A percentile compares a stretch with the other conserved stretches of the same genome.
These are phyloP conservation scores for Zymoseptoria pseudotritici DNA, from an alignment of 2,329 filamentous ascomycete genomes.

Conservation along the genomic window DNA sequence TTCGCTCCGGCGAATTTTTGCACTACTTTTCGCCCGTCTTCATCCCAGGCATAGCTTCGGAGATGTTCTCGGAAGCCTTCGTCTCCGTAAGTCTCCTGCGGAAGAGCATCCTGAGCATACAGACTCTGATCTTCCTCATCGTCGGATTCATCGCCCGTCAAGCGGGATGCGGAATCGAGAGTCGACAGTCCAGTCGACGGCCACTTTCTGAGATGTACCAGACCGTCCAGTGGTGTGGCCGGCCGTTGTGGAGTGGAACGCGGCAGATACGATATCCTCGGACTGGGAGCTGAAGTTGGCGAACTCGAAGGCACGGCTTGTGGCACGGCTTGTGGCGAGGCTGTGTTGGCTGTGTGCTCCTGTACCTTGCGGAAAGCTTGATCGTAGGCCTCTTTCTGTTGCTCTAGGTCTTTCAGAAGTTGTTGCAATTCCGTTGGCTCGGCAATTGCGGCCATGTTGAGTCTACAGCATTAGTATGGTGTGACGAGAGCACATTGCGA, in stretches of 20 bases:
- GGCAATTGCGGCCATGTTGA: neutral
- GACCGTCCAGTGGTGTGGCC: neutral
- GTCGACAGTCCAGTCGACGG: constrained; percentile 8
- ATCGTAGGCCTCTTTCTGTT: neutral
- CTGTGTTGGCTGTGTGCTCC: neutral
- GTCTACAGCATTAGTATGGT: neutral
- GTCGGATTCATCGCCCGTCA: constrained; percentile 30
- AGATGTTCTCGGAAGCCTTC: constrained; percentile 41
- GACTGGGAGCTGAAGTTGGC: neutral
- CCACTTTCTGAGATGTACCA: neutral
- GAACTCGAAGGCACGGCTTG: neutral
- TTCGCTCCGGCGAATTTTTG: constrained; percentile 38
- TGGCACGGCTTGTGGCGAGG: neutral
- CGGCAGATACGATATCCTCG: neutral
- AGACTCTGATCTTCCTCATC: constrained; percentile 33
- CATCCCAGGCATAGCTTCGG: constrained; percentile 36
- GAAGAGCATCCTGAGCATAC: constrained; percentile 36
- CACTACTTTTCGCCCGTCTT: constrained; percentile 36
- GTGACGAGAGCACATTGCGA: neutral
- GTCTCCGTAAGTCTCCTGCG: constrained; percentile 34
- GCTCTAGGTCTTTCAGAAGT: neutral
- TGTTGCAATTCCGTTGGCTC: neutral
- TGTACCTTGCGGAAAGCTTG: neutral
- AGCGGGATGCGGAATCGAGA: constrained; percentile 12
- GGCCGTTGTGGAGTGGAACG: neutral